Base-by-base conservation (phyloP, 2,329 filamentous ascomycete genomes). In the Colletotrichum magnum region DNA sequence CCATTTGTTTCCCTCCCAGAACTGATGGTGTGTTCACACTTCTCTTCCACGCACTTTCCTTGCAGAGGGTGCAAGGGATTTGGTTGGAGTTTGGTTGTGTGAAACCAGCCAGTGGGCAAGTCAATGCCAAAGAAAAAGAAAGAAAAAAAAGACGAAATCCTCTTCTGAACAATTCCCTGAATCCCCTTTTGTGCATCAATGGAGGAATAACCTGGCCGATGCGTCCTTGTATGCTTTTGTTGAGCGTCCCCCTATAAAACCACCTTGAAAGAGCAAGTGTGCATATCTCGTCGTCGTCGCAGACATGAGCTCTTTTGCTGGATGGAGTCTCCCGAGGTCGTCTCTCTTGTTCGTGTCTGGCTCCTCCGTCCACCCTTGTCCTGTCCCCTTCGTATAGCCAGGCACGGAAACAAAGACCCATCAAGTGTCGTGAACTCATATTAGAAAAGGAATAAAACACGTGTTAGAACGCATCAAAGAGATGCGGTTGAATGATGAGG, bases 371-470 rank as follows among this genome's bases (percentile, higher is more conserved):
- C 45, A 24, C 48, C 53, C 64, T 41, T 62, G 53, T 62, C 45
- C 51, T 36, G 21, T 53, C 36, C 24, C n/a, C 43, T 48, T 41
- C 48, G 52, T 45, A 21, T 48, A 70, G 64, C 63, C 67, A 68
- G 64, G 57, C 64, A 63, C 58, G 39, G 50, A 60, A 50, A 70
- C 58, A 51, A 68, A 13, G 64, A 58, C 64, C 67, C 67, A 47
- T 68, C 50, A 68, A 70, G 57, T 58, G 64, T 70, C 67, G 67
- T 69, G 66, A 66, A 70, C 63, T 68, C 64, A 47, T 70, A 70
- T 70, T 70, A 68, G 67, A 70, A 70, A 67, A 26, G 58, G 43
- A 68, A 54, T 62, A 68, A 69, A 61, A 70, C 64, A 62, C 57
- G 47, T 61, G 51, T 62, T 45, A 62, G 64, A 63, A 45, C 47